These are phyloP conservation scores for Cylindrodendrum hubeiense DNA, from an alignment of 2,329 filamentous ascomycete species.

Conservation along the genomic window DNA sequence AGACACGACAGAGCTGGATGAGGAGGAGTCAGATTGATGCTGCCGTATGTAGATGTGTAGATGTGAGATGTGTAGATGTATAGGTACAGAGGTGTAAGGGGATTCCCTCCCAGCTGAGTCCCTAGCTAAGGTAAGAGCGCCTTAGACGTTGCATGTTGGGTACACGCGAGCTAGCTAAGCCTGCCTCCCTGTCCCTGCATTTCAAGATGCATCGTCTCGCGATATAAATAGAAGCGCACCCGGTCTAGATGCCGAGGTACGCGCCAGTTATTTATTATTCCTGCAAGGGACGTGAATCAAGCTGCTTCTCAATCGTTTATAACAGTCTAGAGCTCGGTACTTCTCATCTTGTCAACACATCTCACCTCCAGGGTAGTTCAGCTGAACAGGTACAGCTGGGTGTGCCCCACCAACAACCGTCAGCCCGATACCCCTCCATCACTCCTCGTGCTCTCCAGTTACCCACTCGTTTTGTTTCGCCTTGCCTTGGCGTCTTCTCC, in stretches of 20 bases:
- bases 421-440: background rate
- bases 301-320: background rate
- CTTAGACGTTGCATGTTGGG: background rate
- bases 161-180: slow-evolving; percentile 1
- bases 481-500: background rate
- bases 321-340: background rate
- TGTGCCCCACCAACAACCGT: background rate
- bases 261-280: background rate
- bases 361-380: background rate
- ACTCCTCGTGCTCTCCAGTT: background rate
- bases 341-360: background rate
- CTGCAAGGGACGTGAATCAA: background rate
- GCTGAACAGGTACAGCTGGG: background rate
- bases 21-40: background rate
- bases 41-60: background rate
- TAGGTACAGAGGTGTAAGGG: background rate
- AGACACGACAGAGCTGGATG: background rate
- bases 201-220: background rate
- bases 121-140: background rate
- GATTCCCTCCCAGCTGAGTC: background rate
- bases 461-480: background rate
- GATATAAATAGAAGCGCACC: background rate
- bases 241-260: background rate
- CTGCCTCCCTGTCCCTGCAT: slow-evolving; percentile 13
- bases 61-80: background rate